phyloP scores from a whole-genome alignment of 176 grass and related monocot genomes.

The Microstegium vimineum region DNA sequence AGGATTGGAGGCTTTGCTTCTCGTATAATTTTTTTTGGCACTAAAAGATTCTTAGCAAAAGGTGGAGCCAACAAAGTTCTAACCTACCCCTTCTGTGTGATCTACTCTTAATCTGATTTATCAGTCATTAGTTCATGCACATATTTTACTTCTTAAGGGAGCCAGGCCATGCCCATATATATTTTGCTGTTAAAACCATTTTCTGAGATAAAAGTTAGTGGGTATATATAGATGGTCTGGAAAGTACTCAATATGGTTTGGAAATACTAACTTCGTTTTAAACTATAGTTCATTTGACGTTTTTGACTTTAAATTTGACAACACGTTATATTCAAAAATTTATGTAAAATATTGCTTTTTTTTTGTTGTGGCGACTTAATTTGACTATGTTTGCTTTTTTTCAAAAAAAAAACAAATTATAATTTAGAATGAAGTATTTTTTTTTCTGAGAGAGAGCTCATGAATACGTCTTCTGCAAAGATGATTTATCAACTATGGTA shows the following conservation, averaged over 20 bases:
- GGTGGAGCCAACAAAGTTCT: not conserved
- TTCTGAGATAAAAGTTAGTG: not conserved
- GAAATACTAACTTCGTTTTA: too few species aligned
- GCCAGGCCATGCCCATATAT: not conserved
- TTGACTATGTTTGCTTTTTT: too few species aligned
- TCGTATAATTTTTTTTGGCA: not conserved
- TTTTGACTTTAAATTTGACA: too few species aligned
- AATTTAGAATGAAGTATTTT: too few species aligned
- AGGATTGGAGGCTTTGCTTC: conserved; percentile 40
- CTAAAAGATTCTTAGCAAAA: not conserved
- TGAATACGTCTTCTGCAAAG: not conserved
- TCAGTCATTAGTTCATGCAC: not conserved
- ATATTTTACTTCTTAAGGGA: not conserved
- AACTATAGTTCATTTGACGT: too few species aligned
- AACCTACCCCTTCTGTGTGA: not conserved
- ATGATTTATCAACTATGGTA: too few species aligned
- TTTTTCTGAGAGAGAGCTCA: not conserved
- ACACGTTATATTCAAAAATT: too few species aligned
- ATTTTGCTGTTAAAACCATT: not conserved
- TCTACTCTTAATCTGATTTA: not conserved
- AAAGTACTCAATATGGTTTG: not conserved
- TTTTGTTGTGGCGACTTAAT: too few species aligned
- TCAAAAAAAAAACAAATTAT: too few species aligned
- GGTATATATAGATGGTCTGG: not conserved
- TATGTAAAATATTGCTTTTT: too few species aligned